Base-by-base conservation (phyloP, 345 rosid species). In the Populus alba region DNA sequence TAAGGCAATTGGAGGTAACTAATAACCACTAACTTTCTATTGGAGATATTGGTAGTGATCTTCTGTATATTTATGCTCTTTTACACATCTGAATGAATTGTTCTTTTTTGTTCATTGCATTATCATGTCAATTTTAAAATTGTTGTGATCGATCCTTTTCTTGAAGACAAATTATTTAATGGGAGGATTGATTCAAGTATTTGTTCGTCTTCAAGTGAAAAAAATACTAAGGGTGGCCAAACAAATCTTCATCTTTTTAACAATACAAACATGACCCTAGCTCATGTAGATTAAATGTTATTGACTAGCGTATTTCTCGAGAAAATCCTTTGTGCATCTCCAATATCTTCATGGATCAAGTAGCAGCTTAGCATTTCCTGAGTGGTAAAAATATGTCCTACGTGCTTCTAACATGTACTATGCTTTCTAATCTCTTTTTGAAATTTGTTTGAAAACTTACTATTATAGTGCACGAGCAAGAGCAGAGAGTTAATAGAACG, bases 1-100 rank as follows among this genome's bases (percentile, higher is more conserved):
- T 96, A 80, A 90, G 98, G 84, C 98, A 92, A 80, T 81, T 96
- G 53, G 97, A 94, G 98, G 99, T 96, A 88, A 88, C 51, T 71
- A 38, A 33, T 18, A 29, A 13, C 69, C n/a, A 47, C 22, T 49
- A 45, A 57, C 71, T 35, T 73, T 43, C 33, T 9, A 23, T 66
- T 12, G 35, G 11, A 75, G 39, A 49, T 68, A 63, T 66, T 79
- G 41, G 83, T 51, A 66, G 67, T 47, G 45, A 41, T 75, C 68
- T 66, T 38, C 33, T 31, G 27, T 18, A 20, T 25, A 29, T 72
- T 72, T 72, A 45, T 71, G 47, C 3, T 6, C 18, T 66, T 7
- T 16, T 66, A 3, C 70, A 35, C 43, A 31, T 67, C 13, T 18
- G 41, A 18, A 35, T 37, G 8, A n/a, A 37, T 67, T 20, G 41